These are phyloP conservation scores for Takakia lepidozioides DNA, from an alignment of 225 moss, liverwort and hornwort species.

Conservation along the genomic window DNA sequence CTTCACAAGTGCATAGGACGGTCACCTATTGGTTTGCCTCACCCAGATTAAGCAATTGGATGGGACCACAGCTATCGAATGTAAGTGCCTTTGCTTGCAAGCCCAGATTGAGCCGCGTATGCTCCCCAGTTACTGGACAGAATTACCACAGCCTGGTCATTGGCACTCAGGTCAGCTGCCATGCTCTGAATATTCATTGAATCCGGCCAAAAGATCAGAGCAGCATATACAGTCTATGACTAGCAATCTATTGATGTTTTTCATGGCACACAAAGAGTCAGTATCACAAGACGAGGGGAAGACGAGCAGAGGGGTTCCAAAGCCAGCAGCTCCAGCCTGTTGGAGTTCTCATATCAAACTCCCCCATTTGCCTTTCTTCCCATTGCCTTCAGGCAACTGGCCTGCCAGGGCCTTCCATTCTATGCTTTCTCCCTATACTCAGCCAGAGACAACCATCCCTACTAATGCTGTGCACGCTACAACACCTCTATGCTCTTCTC, in stretches of 20 bases:
- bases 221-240: slow-evolving; percentile 75
- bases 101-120: slow-evolving; percentile 62
- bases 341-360: slow-evolving; percentile 75
- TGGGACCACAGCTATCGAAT: slow-evolving; percentile 84
- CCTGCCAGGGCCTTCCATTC: neutral
- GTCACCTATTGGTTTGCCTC: slow-evolving; percentile 51
- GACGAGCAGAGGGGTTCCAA: slow-evolving; percentile 59
- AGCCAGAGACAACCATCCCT: no score
- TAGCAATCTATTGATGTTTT: slow-evolving; percentile 57
- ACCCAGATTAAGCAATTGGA: slow-evolving; percentile 69
- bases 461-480: no score
- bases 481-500: no score
- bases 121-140: slow-evolving; percentile 86
- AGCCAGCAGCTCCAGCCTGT: slow-evolving; percentile 43
- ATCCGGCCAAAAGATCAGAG: slow-evolving; percentile 78
- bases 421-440: neutral
- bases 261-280: slow-evolving; percentile 73
- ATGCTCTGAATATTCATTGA: slow-evolving; percentile 55
- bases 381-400: slow-evolving; percentile 38
- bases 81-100: slow-evolving; percentile 63
- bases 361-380: slow-evolving; percentile 74
- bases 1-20: slow-evolving; percentile 67
- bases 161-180: slow-evolving; percentile 32
- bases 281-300: slow-evolving; percentile 85
- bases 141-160: slow-evolving; percentile 47